Evolutionary conservation across 2,329 filamentous ascomycete genomes (phyloP).

Genomic region (Falciphora oryzae): DNA sequence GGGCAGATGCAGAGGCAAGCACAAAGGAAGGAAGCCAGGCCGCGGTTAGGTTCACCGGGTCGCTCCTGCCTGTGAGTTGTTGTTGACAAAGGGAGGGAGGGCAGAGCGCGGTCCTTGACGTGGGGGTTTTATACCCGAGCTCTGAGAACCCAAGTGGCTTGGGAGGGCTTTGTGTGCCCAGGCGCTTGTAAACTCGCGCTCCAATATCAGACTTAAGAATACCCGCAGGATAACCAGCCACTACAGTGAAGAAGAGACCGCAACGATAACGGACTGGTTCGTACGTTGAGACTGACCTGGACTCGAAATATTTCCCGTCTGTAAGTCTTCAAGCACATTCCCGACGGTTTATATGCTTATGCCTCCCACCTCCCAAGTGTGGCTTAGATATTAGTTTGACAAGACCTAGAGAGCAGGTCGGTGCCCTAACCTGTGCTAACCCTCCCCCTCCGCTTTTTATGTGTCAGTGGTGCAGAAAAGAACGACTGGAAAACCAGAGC

Average conservation of each 20-base stretch:
- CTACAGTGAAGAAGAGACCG: not conserved
- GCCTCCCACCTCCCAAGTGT: not conserved
- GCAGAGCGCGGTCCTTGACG: not conserved
- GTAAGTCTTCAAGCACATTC: no score
- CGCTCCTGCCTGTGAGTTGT: not conserved
- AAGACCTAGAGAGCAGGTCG: not conserved
- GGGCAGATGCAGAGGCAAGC: not conserved
- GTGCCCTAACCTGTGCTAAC: not conserved
- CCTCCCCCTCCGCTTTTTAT: not conserved
- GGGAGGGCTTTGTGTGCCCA: no score
- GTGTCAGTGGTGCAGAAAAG: not conserved
- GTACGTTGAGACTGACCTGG: not conserved
- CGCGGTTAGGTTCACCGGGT: not conserved
- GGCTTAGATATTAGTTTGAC: not conserved
- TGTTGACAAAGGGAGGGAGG: not conserved
- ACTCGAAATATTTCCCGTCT: not conserved
- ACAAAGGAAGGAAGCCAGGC: not conserved
- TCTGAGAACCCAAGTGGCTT: not conserved
- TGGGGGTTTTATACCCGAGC: not conserved
- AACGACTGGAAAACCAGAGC: not conserved
- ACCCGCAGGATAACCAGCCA: not conserved
- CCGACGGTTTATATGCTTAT: not conserved
- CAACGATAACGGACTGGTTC: not conserved
- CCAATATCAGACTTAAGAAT: not conserved
- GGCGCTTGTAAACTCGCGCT: no score